These are phyloP conservation scores for Scleroderma citrinum DNA, from an alignment of 768 basidiomycete species.

Conservation along the genomic window DNA sequence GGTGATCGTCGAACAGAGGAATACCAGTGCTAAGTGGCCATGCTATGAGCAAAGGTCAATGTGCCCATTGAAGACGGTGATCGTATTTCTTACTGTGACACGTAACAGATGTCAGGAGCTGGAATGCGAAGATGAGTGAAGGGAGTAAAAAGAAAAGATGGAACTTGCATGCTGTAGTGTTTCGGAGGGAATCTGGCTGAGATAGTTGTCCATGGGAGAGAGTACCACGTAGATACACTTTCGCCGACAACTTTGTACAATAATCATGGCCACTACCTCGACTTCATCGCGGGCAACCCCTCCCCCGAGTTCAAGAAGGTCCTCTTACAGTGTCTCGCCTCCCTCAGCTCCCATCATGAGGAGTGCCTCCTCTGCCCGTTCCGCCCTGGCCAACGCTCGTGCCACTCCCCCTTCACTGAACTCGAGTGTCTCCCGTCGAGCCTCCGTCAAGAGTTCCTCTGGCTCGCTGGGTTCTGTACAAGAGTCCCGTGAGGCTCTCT, in stretches of 20 bases:
- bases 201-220: constrained; percentile 5
- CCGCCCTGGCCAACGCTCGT: constrained; percentile 52
- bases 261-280: constrained; percentile 42
- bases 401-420: constrained; percentile 42
- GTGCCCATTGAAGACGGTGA: constrained; percentile 1
- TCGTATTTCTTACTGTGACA: constrained; percentile 29
- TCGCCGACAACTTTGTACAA: too few species aligned
- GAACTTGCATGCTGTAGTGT: constrained; percentile 29
- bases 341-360: constrained; percentile 39
- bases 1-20: constrained; percentile 30
- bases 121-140: constrained; percentile 8
- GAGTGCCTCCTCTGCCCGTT: constrained; percentile 53
- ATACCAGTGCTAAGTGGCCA: constrained; percentile 27
- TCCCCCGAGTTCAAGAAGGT: constrained; percentile 40
- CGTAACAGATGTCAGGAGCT: constrained; percentile 42
- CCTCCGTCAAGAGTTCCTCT: constrained; percentile 43
- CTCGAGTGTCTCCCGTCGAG: constrained; percentile 43
- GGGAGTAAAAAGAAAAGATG: background rate
- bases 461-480: constrained; percentile 30
- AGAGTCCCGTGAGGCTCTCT: constrained; percentile 52
- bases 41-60: background rate
- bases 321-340: constrained; percentile 35
- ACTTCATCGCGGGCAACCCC: constrained; percentile 38
- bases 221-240: too few species aligned
- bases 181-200: constrained; percentile 31